Evolutionary conservation across 345 rosid genomes (phyloP).

Genomic region (Boechera retrofracta): DNA sequence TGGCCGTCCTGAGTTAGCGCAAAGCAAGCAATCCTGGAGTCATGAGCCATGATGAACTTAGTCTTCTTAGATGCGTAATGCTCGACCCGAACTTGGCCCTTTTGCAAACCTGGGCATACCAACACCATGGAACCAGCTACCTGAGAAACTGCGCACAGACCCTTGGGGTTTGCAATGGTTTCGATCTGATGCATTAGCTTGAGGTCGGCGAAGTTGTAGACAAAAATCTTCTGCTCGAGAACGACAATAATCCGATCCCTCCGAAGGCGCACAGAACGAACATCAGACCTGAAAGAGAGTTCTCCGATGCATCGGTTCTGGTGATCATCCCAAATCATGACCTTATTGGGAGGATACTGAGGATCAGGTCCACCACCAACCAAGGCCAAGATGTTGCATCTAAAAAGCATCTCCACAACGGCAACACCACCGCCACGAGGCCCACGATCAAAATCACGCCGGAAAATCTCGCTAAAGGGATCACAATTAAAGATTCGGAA

Average conservation of each 20-base stretch:
- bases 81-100: constrained; percentile 86
- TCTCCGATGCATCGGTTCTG: constrained; percentile 82
- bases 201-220: constrained; percentile 79
- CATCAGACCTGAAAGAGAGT: constrained; percentile 84
- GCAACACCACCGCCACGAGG: constrained; percentile 66
- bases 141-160: constrained; percentile 83
- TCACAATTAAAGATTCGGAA: constrained; percentile 88
- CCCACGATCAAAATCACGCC: constrained; percentile 68
- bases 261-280: constrained; percentile 73
- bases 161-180: constrained; percentile 80
- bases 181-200: constrained; percentile 87
- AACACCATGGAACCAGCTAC: constrained; percentile 69
- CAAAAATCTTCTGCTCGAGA: constrained; percentile 84
- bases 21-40: constrained; percentile 86
- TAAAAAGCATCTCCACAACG: constrained; percentile 82
- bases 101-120: constrained; percentile 83
- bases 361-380: constrained; percentile 57
- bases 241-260: constrained; percentile 76
- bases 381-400: constrained; percentile 81
- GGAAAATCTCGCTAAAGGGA: constrained; percentile 87
- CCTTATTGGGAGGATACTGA: constrained; percentile 72
- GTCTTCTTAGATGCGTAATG: constrained; percentile 83
- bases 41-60: constrained; percentile 90
- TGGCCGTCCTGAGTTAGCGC: constrained; percentile 80
- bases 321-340: constrained; percentile 94